Base-by-base conservation (phyloP, 768 basidiomycete species). In the Amanita subjunquillea region DNA sequence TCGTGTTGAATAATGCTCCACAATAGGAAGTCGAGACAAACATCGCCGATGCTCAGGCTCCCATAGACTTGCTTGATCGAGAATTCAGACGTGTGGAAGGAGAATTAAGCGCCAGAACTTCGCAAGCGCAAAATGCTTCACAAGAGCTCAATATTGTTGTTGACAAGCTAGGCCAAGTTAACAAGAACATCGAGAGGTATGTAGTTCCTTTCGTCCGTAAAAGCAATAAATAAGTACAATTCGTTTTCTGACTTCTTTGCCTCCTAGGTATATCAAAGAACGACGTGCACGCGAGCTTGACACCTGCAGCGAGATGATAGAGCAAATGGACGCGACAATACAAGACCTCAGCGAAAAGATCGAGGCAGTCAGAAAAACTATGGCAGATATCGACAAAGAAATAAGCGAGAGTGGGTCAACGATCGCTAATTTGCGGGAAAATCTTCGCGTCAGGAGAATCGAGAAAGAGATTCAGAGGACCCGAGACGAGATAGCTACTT, bases 401-500 rank as follows among this genome's bases (percentile, higher is more conserved):
- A 82, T 92, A 63, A 83, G 82, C 63, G 83, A 86, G 58, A 78
- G 85, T 56, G 84, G 81, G 47, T 80, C 85, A 36, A 76, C 76
- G 9, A 63, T 83, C 44, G 77, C 83, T 23, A 87, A 84, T 64
- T 66, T 91, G 50, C 79, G 86, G 55, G 88, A 92, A 63, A 99
- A 97, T 64, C 70, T 91, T 42, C 80, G 87, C 3, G 80, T 90
- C 50, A 75, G 91, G 53, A 77, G 78, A 60, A 72, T 91, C 22
- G 72, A 75, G 51, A 71, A 73, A 43, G 80, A 90, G 50, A 86
- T 96, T 27, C 71, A 70, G 27, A 71, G 72, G 1, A 81, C 83
- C 6, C 80, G 89, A 61, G 72, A 70, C 9, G 76, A 92, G 65
- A 86, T 96, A 51, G 82, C 83, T 43, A 69, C 72, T 5, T 75